These are phyloP conservation scores for Cystoisospora suis DNA, from an alignment of 169 alveolate species.

Conservation along the genomic window DNA sequence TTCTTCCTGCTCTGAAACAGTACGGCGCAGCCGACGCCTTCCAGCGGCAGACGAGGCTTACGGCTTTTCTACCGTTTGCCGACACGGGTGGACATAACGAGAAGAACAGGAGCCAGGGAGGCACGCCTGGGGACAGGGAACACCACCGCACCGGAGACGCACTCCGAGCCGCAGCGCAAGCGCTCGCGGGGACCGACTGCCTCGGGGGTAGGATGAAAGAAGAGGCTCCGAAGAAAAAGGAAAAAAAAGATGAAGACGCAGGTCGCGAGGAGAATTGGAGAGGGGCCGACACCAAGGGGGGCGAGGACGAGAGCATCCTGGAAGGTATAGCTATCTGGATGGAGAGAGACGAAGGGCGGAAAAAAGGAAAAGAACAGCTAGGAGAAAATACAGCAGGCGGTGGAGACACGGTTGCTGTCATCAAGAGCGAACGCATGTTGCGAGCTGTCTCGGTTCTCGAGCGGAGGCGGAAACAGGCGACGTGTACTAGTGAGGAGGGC, in stretches of 20 bases:
- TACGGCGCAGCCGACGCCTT: not conserved
- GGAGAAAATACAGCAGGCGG: not conserved
- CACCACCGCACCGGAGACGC: not conserved
- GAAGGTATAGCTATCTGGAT: not conserved
- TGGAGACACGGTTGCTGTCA: not conserved
- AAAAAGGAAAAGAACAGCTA: not conserved
- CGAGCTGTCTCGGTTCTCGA: not conserved
- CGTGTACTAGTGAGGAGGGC: not conserved
- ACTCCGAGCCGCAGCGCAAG: not conserved
- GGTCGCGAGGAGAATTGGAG: not conserved
- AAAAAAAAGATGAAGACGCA: not conserved
- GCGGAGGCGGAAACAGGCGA: not conserved
- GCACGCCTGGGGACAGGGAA: not conserved
- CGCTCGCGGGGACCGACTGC: not conserved
- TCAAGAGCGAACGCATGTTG: constrained; percentile 8
- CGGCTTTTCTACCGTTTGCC: not conserved
- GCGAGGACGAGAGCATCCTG: not conserved
- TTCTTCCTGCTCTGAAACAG: not conserved
- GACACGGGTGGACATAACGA: not conserved
- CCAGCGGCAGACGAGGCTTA: constrained; percentile 24
- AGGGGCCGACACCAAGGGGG: not conserved
- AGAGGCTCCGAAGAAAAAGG: not conserved
- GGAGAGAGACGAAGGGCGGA: not conserved
- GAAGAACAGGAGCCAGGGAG: not conserved
- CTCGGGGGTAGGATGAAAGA: no score